Percentiles rank a stretch among this genome's conserved stretches.
These are phyloP conservation scores for Spergularia bocconei DNA, from an alignment of 148 eudicot species.

Conservation along the genomic window DNA sequence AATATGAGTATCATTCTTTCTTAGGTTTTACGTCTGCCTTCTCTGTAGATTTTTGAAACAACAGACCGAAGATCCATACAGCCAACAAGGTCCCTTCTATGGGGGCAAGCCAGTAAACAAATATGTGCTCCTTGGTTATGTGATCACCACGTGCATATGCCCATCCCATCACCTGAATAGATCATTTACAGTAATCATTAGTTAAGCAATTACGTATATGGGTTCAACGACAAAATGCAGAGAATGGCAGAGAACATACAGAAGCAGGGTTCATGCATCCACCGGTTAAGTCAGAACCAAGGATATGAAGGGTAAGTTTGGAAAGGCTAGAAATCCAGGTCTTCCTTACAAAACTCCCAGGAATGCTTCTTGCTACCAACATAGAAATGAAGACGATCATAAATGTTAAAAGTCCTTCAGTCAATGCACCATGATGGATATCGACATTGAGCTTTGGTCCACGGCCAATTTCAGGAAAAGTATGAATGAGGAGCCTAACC, in stretches of 20 bases:
- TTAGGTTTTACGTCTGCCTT: constrained; percentile 37
- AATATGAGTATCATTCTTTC: constrained; percentile 25
- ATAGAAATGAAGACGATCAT: constrained; percentile 48
- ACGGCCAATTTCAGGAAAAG: constrained; percentile 56
- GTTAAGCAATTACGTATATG: background rate
- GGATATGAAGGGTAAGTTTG: constrained; percentile 72
- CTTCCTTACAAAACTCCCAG: constrained; percentile 76
- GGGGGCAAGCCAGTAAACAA: constrained; percentile 98
- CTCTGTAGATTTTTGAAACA: constrained; percentile 36
- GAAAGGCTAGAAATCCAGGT: constrained; percentile 86
- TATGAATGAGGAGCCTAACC: constrained; percentile 50
- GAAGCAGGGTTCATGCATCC: constrained; percentile 94
- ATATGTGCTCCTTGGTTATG: constrained; percentile 70
- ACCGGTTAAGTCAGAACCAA: constrained; percentile 87
- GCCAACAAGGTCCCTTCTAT: constrained; percentile 67
- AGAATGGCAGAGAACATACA: constrained; percentile 41
- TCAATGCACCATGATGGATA: constrained; percentile 70
- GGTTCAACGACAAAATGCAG: background rate
- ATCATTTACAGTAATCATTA: background rate
- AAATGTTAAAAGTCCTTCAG: constrained; percentile 78
- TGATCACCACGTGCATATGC: constrained; percentile 86
- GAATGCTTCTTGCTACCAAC: constrained; percentile 49
- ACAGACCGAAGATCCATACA: constrained; percentile 55
- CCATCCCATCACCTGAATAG: constrained; percentile 78
- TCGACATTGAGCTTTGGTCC: constrained; percentile 73